Conservation (phyloP, 768 basidiomycete species). For the Mycena vulgaris region DNA sequence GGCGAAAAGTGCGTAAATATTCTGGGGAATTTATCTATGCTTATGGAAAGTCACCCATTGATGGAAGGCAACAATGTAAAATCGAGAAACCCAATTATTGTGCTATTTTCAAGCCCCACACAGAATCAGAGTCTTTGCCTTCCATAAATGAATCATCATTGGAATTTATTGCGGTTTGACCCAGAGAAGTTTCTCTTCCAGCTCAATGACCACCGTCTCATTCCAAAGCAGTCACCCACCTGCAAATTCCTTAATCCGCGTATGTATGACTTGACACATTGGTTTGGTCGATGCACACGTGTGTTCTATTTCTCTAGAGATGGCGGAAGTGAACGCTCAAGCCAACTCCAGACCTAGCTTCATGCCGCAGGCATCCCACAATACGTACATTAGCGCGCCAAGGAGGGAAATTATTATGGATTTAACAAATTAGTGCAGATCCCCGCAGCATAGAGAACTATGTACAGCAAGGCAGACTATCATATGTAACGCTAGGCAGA, state of each 20-base stretch:
- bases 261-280: too few relatives aligned
- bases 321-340: too few relatives aligned
- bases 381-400: background rate
- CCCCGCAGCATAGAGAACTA: slow-evolving; percentile 12
- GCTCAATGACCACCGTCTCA: background rate
- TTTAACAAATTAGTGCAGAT: slow-evolving; percentile 1
- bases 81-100: slow-evolving; percentile 1
- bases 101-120: background rate
- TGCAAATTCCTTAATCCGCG: too few relatives aligned
- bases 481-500: slow-evolving; percentile 16
- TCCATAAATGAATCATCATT: background rate
- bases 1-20: too few relatives aligned
- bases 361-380: background rate
- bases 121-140: slow-evolving; percentile 1
- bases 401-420: slow-evolving; percentile 9
- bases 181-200: background rate
- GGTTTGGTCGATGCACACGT: too few relatives aligned
- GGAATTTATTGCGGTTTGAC: slow-evolving; percentile 1
- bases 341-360: background rate
- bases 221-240: too few relatives aligned
- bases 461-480: slow-evolving; percentile 12
- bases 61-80: background rate
- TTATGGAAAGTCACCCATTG: too few relatives aligned
- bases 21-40: too few relatives aligned
- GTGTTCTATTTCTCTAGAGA: too few relatives aligned